Conservation (phyloP, 257 asterid genomes). For the Anisodus tanguticus region DNA sequence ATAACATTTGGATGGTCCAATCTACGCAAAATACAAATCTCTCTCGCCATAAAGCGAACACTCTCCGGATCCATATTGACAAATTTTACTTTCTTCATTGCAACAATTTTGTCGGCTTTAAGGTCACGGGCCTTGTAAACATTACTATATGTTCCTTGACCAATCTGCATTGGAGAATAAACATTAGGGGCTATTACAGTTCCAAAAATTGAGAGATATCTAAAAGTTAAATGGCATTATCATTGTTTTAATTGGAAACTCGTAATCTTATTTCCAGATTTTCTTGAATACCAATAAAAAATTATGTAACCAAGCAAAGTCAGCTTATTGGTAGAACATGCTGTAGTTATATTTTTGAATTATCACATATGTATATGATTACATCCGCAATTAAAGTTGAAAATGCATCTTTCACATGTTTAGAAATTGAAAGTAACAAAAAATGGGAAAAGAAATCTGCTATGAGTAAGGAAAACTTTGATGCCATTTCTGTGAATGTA, state of each 20-base stretch:
- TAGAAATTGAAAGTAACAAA: neutral
- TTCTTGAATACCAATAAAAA: neutral
- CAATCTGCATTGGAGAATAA: slow-evolving; percentile 32
- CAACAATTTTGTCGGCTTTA: slow-evolving; percentile 29
- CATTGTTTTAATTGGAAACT: neutral
- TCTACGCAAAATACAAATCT: slow-evolving; percentile 34
- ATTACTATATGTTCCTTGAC: slow-evolving; percentile 40
- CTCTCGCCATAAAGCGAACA: slow-evolving; percentile 40
- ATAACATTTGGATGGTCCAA: slow-evolving; percentile 36
- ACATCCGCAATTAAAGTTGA: neutral
- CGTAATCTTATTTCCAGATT: neutral
- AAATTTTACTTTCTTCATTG: slow-evolving; percentile 37
- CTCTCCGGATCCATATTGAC: slow-evolving; percentile 38
- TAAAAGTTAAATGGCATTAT: neutral
- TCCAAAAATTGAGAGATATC: neutral
- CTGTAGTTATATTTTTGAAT: neutral
- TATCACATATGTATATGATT: neutral
- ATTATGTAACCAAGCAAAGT: slow-evolving; percentile 1
- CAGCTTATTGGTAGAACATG: neutral
- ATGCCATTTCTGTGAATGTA: neutral
- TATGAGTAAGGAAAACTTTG: neutral
- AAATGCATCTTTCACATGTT: neutral
- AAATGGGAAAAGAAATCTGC: neutral
- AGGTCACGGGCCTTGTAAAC: slow-evolving; percentile 37
- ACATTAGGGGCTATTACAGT: neutral